Evolutionary conservation across 352 stramenopile species (phyloP).

Genomic region (Pythium phragmitis): DNA sequence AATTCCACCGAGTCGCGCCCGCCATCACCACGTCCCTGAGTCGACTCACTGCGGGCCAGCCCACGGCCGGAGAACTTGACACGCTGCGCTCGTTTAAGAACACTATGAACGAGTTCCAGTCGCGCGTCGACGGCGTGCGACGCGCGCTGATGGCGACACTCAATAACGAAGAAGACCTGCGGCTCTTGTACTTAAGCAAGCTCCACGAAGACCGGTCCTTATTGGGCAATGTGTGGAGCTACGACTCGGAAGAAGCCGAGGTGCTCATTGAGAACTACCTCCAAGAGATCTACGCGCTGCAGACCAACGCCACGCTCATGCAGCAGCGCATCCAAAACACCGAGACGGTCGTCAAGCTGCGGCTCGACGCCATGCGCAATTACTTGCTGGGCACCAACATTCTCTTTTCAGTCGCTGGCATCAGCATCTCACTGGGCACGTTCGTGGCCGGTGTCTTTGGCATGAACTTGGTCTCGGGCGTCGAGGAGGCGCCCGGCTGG

Average conservation of each 20-base stretch:
- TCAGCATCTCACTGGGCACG: constrained; percentile 63
- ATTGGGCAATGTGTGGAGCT: constrained; percentile 53
- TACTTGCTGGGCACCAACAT: constrained; percentile 73
- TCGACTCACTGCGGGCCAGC: constrained; percentile 40
- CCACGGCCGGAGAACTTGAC: constrained; percentile 50
- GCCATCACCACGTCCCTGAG: constrained; percentile 45
- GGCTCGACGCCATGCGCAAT: constrained; percentile 77
- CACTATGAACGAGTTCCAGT: constrained; percentile 68
- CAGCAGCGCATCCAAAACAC: constrained; percentile 77
- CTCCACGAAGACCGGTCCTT: constrained; percentile 57
- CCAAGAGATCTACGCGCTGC: constrained; percentile 74
- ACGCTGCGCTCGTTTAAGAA: constrained; percentile 73
- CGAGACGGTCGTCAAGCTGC: constrained; percentile 75
- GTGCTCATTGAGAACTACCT: constrained; percentile 75
- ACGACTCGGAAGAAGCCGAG: constrained; percentile 73
- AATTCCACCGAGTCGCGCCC: constrained; percentile 44
- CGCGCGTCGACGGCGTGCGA: constrained; percentile 55
- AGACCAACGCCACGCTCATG: constrained; percentile 54
- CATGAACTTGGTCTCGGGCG: constrained; percentile 65
- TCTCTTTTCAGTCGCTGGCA: constrained; percentile 67
- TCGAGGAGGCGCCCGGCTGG: constrained; percentile 46
- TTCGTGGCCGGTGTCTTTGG: constrained; percentile 65
- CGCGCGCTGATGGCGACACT: constrained; percentile 63
- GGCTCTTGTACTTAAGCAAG: constrained; percentile 66
- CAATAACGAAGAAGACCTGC: constrained; percentile 72